Percentiles rank a stretch among this genome's conserved stretches.
These are phyloP conservation scores for Phyllosticta citriasiana DNA, from an alignment of 2,329 filamentous ascomycete genomes.

Conservation along the genomic window DNA sequence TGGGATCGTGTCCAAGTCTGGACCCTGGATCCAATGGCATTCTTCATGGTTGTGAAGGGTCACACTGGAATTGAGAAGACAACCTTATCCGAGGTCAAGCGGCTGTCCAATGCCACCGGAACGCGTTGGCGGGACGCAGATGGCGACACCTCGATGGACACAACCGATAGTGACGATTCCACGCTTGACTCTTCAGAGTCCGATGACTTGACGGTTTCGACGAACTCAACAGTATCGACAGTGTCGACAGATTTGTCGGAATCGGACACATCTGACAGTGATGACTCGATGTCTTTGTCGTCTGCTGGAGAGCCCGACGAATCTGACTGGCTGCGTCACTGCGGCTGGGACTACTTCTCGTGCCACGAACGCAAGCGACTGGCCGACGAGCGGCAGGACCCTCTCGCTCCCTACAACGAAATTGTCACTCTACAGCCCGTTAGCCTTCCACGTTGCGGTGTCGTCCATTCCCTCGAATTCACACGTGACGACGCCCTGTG, in stretches of 20 bases:
- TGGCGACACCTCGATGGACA: too few species aligned
- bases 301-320: background rate
- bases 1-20: constrained; percentile 19
- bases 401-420: background rate
- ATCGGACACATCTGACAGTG: background rate
- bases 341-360: constrained; percentile 7
- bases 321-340: background rate
- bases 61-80: background rate
- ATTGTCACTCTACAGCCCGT: constrained; percentile 16
- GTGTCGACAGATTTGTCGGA: background rate
- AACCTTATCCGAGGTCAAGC: background rate
- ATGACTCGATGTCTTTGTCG: background rate
- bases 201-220: background rate
- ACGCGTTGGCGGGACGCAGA: too few species aligned
- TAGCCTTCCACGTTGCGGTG: constrained; percentile 12
- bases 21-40: constrained; percentile 15
- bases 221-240: background rate
- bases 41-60: constrained; percentile 8
- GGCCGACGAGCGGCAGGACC: too few species aligned
- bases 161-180: too few species aligned
- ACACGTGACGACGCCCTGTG: constrained; percentile 16
- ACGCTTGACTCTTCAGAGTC: too few species aligned
- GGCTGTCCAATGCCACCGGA: too few species aligned
- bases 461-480: constrained; percentile 15
- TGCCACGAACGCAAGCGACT: constrained; percentile 4